These are phyloP conservation scores for carrot (Daucus carota) DNA, from an alignment of 129 eudicot genomes.

Conservation along the genomic window DH1_v3.0 NC_030388.2:2253001-2253500, in stretches of 20 bases:
- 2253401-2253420: neutral
- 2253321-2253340: neutral
- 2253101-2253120: neutral
- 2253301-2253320: neutral
- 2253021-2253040: no score
- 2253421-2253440: neutral
- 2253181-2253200: slow-evolving; percentile 73
- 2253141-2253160: slow-evolving; percentile 7
- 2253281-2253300: neutral
- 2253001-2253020: neutral
- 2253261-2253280: neutral
- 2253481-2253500: neutral
- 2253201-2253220: slow-evolving; percentile 92
- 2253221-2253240: slow-evolving; percentile 57
- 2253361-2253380: neutral
- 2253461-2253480: neutral
- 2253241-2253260: slow-evolving; percentile 2
- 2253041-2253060: neutral
- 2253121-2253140: neutral
- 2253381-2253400: neutral
- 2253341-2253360: neutral
- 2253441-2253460: neutral
- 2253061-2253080: neutral
- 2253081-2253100: neutral
- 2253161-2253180: slow-evolving; percentile 88